Percentiles rank a stretch among this genome's conserved stretches.
These are phyloP conservation scores for Hyparrhenia diplandra DNA, from an alignment of 176 grass and related monocot species.

Conservation along the genomic window DNA sequence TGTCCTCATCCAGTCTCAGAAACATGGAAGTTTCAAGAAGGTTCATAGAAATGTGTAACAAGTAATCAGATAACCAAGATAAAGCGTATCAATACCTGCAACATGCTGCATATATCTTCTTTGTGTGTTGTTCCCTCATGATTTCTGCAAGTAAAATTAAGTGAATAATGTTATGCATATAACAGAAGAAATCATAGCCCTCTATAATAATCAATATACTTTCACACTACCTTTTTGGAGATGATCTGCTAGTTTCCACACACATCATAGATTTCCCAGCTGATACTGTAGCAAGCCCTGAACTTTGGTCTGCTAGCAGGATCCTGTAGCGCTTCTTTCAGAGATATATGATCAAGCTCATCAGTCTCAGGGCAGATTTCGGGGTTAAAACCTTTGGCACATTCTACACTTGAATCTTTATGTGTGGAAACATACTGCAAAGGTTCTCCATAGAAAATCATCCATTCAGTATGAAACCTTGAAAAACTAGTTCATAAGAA, in stretches of 20 bases:
- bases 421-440: constrained; percentile 36
- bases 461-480: not conserved
- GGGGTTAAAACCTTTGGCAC: not conserved
- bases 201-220: constrained; percentile 15
- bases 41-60: not conserved
- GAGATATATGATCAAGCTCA: constrained; percentile 43
- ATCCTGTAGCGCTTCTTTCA: constrained; percentile 44
- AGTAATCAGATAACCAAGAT: constrained; percentile 4
- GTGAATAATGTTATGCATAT: not conserved
- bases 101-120: constrained; percentile 37
- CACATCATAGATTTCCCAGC: constrained; percentile 1
- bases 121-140: constrained; percentile 4
- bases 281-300: constrained; percentile 1
- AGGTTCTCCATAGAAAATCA: constrained; percentile 8
- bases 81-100: constrained; percentile 31
- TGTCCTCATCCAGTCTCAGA: not conserved
- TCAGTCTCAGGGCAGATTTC: constrained; percentile 15
- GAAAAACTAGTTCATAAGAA: constrained; percentile 1
- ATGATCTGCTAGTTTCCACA: constrained; percentile 18
- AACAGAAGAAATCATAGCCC: not conserved
- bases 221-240: constrained; percentile 36
- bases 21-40: not conserved
- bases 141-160: constrained; percentile 35
- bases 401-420: constrained; percentile 12
- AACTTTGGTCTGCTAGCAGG: constrained; percentile 24